These are phyloP conservation scores for Xylogone sp. DNA, from an alignment of 2,329 filamentous ascomycete species.

Conservation along the genomic window DNA sequence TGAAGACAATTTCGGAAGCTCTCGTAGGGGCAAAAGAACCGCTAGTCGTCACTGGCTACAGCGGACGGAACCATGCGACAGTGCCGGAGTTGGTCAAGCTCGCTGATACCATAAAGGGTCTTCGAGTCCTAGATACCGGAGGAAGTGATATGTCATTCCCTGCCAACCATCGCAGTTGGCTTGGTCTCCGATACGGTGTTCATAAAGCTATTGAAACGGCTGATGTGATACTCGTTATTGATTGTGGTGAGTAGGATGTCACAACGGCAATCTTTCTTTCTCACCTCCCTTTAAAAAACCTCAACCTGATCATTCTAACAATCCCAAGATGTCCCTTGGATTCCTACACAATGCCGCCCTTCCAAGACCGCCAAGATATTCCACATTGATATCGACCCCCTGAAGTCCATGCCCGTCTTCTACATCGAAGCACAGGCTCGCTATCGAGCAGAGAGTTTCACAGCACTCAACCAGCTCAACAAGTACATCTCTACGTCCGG, in stretches of 20 bases:
- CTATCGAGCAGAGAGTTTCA: conserved; percentile 63
- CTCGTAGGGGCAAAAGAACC: conserved; percentile 62
- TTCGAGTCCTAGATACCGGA: conserved; percentile 71
- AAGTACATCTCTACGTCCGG: conserved; percentile 50
- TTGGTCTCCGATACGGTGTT: conserved; percentile 70
- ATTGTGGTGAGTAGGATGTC: conserved; percentile 48
- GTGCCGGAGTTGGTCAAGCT: conserved; percentile 61
- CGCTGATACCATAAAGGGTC: conserved; percentile 62
- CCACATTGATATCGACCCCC: conserved; percentile 62
- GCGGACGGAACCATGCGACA: conserved; percentile 62
- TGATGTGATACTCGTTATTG: conserved; percentile 79
- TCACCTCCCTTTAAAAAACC: neutral
- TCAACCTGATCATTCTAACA: neutral
- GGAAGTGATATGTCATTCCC: conserved; percentile 82
- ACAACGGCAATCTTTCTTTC: neutral
- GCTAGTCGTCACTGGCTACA: conserved; percentile 67
- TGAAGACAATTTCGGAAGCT: conserved; percentile 53
- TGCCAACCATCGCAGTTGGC: conserved; percentile 61
- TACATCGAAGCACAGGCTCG: conserved; percentile 64
- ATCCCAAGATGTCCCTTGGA: conserved; percentile 78
- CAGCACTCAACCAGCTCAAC: conserved; percentile 66
- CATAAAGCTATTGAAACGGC: conserved; percentile 72
- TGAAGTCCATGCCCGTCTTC: conserved; percentile 67
- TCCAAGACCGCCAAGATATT: conserved; percentile 49
- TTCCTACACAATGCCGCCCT: conserved; percentile 68